Evolutionary conservation across 2,329 filamentous ascomycete species (phyloP).

Genomic region (Fusarium aywerte): DNA sequence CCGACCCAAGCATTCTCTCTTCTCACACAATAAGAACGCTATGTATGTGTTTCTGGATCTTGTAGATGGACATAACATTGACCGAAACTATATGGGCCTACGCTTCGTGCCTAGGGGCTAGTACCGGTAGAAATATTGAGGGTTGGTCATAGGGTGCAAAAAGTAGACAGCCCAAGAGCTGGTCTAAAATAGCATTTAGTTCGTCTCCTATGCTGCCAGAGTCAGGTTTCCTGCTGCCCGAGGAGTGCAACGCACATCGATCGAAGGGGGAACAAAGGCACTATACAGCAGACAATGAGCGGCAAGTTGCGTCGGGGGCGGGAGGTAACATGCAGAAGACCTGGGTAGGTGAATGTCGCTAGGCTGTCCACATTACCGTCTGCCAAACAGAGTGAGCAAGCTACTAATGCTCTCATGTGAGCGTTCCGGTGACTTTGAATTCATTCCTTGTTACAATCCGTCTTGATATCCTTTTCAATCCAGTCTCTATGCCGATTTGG

Average conservation of each 20-base stretch:
- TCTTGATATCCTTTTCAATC: neutral
- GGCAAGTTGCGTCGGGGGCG: neutral
- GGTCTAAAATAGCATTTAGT: too few relatives aligned
- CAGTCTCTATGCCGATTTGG: neutral
- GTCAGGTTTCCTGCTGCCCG: too few relatives aligned
- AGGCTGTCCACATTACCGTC: neutral
- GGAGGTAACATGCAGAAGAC: slow-evolving; percentile 11
- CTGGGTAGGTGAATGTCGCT: neutral
- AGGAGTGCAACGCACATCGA: neutral
- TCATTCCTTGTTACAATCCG: neutral
- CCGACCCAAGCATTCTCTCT: too few relatives aligned
- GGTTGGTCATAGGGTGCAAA: neutral
- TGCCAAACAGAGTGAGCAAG: neutral
- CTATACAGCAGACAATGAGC: neutral
- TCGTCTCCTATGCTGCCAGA: neutral
- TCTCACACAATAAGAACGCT: too few relatives aligned
- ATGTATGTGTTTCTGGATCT: neutral
- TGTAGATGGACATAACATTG: too few relatives aligned
- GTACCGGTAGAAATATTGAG: too few relatives aligned
- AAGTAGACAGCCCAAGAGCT: neutral
- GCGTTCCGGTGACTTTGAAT: neutral
- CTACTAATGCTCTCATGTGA: neutral
- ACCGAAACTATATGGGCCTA: neutral
- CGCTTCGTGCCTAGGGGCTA: too few relatives aligned
- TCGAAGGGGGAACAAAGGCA: neutral